phyloP scores from a whole-genome alignment of 2,329 filamentous ascomycete genomes.

The Aureobasidium mangrovei region DNA sequence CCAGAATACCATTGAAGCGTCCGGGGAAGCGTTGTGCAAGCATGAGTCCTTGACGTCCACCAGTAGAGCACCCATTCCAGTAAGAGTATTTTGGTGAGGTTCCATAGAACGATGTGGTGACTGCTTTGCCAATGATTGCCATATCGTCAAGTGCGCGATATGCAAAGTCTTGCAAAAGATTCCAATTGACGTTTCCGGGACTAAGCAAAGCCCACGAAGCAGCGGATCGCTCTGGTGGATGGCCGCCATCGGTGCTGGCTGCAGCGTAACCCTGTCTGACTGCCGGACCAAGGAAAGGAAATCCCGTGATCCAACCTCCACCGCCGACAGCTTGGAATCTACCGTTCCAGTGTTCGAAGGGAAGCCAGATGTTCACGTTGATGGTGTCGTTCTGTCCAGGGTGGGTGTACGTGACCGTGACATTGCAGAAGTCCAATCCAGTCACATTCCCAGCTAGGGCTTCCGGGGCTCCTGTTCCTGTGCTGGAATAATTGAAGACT shows the following conservation, averaged over 20 bases:
- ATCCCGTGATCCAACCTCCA: constrained; percentile 27
- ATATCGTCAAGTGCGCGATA: constrained; percentile 28
- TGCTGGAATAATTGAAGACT: not conserved
- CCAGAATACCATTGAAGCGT: constrained; percentile 34
- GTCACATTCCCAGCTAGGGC: not conserved
- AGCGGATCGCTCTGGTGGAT: not conserved
- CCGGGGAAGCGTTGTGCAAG: constrained; percentile 31
- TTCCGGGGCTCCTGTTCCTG: not conserved
- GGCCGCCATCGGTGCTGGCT: constrained; percentile 24
- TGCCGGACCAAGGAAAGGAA: constrained; percentile 14
- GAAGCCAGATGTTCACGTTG: constrained; percentile 27
- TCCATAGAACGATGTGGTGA: constrained; percentile 27
- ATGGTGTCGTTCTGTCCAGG: constrained; percentile 28
- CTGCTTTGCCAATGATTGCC: constrained; percentile 25
- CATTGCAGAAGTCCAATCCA: constrained; percentile 26
- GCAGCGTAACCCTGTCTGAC: constrained; percentile 21
- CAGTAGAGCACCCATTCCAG: constrained; percentile 31
- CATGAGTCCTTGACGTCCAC: constrained; percentile 32
- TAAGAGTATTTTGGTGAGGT: constrained; percentile 28
- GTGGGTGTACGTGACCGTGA: constrained; percentile 33
- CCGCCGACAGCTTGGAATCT: constrained; percentile 34
- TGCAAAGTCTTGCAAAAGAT: constrained; percentile 29
- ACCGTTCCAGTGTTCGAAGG: constrained; percentile 26
- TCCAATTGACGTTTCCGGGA: constrained; percentile 28
- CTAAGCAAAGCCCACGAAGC: constrained; percentile 21